Conservation (phyloP, 2,329 filamentous ascomycete species). For the Metarhizium anisopliae region DNA sequence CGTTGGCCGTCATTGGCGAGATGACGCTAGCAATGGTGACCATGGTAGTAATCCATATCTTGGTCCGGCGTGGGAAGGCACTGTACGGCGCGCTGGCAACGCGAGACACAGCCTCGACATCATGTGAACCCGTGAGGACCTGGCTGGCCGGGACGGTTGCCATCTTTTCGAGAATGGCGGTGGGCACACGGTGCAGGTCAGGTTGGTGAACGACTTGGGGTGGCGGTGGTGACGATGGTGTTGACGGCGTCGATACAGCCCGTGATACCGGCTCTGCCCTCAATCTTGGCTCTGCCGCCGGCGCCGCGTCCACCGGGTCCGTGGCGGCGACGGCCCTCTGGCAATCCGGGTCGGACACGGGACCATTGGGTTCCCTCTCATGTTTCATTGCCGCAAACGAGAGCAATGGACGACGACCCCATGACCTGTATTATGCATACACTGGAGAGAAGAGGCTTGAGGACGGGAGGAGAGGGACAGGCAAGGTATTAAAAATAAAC, state of each 20-base stretch:
- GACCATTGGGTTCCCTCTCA: not conserved
- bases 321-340: not conserved
- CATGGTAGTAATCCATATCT: conserved; percentile 44
- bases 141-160: not conserved
- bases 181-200: too few species aligned
- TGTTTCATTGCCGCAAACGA: not conserved
- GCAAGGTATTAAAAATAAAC: not conserved
- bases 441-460: not conserved
- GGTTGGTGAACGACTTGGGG: not conserved
- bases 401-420: not conserved
- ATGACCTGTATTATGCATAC: not conserved
- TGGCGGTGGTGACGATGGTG: not conserved
- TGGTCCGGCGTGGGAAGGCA: conserved; percentile 26
- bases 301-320: not conserved
- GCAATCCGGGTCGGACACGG: not conserved
- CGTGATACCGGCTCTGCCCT: not conserved
- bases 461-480: not conserved
- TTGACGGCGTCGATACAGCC: not conserved
- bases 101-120: conserved; percentile 13
- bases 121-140: not conserved
- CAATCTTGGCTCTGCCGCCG: not conserved
- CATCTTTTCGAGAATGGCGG: not conserved
- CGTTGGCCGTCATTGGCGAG: conserved; percentile 51
- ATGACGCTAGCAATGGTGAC: conserved; percentile 43
- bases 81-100: conserved; percentile 18